Base-by-base conservation (phyloP, 1,139 yeast species). In the Candida freyschussii region DNA sequence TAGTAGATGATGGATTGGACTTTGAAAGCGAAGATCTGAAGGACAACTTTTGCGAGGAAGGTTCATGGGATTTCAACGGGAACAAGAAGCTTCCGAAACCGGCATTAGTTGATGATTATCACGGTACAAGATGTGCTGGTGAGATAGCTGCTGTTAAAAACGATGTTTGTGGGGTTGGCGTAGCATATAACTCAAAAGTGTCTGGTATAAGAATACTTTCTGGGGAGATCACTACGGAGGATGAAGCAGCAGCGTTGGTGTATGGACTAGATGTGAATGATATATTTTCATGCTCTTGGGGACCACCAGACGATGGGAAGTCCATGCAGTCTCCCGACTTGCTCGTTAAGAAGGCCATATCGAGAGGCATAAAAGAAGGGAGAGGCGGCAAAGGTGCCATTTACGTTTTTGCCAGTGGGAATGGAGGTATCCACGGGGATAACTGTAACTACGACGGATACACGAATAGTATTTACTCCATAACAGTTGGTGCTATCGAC, bases 121-220 rank as follows among this genome's bases (percentile, higher is more conserved):
- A 93, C 57, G 99, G 99, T 4, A 93, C 99, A 1, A 68, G 99
- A 47, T 93, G 99, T 64, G 98, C 98, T 2, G 98, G 96, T 21
- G 98, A 93, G 58, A 83, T 93, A 37, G 96, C 96, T 0, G 94
- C 80, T 2, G 89, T 76, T 37, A 63, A 64, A 33, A 91, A 93
- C 56, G 83, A 78, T 24, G 78, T 69, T 14, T 93, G 99, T 62
- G 98, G 98, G 21, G 71, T 93, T 5, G 99, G 99, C 25, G 95
- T 89, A 7, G 97, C 97, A 0, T 89, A 75, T 52, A 75, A 75
- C 33, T 78, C 96, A 4, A 75, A 79, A 50, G 95, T 93, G 3
- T 72, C 96, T 7, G 99, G 98, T 0, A 74, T 93, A 19, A 72
- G 99, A 39, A 91, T 93, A 41, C 67, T 93, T 30, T 82, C 95